phyloP scores from a whole-genome alignment of 306 rosid genomes.

The Quercus dentata region DNA sequence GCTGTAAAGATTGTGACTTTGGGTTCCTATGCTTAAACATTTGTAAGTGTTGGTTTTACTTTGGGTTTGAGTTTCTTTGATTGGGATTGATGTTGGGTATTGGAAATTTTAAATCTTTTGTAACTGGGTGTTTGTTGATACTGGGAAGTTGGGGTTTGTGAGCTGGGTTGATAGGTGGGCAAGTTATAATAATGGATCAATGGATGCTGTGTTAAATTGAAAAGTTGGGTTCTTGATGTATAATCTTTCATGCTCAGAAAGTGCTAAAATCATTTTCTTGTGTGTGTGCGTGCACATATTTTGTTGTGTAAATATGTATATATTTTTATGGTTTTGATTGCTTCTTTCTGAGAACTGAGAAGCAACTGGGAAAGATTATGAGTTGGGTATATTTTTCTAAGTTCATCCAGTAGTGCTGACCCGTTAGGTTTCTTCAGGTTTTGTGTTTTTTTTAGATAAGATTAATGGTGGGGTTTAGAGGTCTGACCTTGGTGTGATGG shows the following conservation, averaged over 20 bases:
- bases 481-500: too few species aligned
- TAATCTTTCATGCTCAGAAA: neutral
- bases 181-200: neutral
- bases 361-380: neutral
- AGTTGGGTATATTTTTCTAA: too few species aligned
- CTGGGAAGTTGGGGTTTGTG: neutral
- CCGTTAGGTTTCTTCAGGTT: too few species aligned
- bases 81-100: neutral
- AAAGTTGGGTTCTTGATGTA: neutral
- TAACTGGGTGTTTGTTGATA: neutral
- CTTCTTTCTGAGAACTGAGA: neutral
- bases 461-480: neutral
- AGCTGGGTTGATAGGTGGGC: neutral
- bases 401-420: too few species aligned
- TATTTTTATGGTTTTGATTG: slow-evolving; percentile 9
- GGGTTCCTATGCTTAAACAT: neutral
- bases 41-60: neutral
- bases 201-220: neutral
- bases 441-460: too few species aligned
- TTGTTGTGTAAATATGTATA: neutral
- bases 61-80: neutral
- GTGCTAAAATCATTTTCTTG: neutral
- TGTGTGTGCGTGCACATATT: neutral
- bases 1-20: neutral
- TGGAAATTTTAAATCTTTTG: neutral